Percentiles rank a stretch among this genome's conserved stretches.
These are phyloP conservation scores for Mortierella sp. DNA, from an alignment of 371 early-diverging fungal species.

Conservation along the genomic window DNA sequence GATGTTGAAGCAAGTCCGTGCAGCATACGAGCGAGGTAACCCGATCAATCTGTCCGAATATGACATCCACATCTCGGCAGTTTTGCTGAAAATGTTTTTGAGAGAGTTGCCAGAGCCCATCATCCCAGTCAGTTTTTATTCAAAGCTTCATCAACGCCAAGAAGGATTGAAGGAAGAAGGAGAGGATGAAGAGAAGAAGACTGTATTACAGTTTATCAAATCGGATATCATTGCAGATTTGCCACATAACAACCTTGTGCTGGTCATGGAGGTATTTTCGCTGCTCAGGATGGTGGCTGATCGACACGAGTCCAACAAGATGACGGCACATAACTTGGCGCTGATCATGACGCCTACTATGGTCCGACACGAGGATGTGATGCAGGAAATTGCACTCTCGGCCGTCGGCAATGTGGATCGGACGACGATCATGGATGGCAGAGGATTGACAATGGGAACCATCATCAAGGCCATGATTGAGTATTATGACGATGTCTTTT, in stretches of 20 bases:
- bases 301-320: conserved; percentile 70
- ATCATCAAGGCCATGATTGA: conserved; percentile 45
- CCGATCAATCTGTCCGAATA: conserved; percentile 67
- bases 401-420: conserved; percentile 16
- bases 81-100: conserved; percentile 86
- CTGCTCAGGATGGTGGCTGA: conserved; percentile 73
- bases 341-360: conserved; percentile 92
- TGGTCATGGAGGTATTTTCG: conserved; percentile 71
- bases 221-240: conserved; percentile 59
- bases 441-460: conserved; percentile 35
- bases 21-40: conserved; percentile 73
- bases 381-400: conserved; percentile 61
- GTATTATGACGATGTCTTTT: conserved; percentile 35
- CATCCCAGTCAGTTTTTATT: conserved; percentile 65
- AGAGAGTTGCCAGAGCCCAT: conserved; percentile 85
- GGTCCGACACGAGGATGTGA: conserved; percentile 72
- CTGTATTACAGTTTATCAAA: conserved; percentile 54
- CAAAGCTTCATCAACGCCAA: conserved; percentile 39
- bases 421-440: conserved; percentile 15
- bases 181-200: conserved; percentile 2
- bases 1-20: conserved; percentile 69
- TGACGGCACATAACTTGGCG: conserved; percentile 87
- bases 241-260: conserved; percentile 46
- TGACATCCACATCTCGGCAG: conserved; percentile 85
- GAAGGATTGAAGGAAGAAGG: conserved; percentile 5